Base-by-base conservation (phyloP, 2,329 filamentous ascomycete species). In the Metarhizium guizhouense region DNA sequence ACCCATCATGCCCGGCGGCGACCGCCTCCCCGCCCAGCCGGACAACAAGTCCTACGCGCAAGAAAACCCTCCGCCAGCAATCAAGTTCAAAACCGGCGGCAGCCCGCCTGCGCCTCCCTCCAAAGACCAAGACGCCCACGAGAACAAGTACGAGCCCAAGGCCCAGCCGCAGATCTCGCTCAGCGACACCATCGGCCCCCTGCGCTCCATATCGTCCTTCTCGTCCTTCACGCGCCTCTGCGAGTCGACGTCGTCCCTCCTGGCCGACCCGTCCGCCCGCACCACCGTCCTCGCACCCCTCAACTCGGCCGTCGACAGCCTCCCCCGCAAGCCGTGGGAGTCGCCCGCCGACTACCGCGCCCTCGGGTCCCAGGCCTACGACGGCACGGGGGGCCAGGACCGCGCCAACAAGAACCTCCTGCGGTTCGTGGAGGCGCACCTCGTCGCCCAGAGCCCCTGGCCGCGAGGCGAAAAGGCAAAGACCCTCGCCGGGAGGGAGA, bases 261-360 rank as follows among this genome's bases (percentile, higher is more conserved):
- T 97, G 14, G 81, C 87, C 62, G 81, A 90, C 67, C 70, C 77
- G 0, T 67, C 74, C 1, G 71, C 79, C 56, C 92, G 93, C 68
- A 88, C 88, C 16, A 96, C 91, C 2, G 84, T 97, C 29, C 82
- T 97, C 3, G 93, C 92, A 5, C 94, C 94, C 0, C 75, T 88
- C 54, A 97, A 99, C 76, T 84, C 81, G 18, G 90, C 86, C 3
- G 83, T 99, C 65, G 87, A 88, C 61, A 75, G 72, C 1, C 75
- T 97, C 29, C 88, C 91, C 1, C 79, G 87, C 53, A 97, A 96
- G 70, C 92, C 92, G 0, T 95, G 90, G 90, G 89, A 88, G 64
- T 76, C 92, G 59, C 82, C 87, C 0, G 72, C 79, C 53, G 91
- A 96, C 61, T 93, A 94, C 68, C 73, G 77, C 3, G 70, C 70